These are phyloP conservation scores for Penicillium goetzii DNA, from an alignment of 495 filamentous ascomycete genomes.

Conservation along the genomic window DNA sequence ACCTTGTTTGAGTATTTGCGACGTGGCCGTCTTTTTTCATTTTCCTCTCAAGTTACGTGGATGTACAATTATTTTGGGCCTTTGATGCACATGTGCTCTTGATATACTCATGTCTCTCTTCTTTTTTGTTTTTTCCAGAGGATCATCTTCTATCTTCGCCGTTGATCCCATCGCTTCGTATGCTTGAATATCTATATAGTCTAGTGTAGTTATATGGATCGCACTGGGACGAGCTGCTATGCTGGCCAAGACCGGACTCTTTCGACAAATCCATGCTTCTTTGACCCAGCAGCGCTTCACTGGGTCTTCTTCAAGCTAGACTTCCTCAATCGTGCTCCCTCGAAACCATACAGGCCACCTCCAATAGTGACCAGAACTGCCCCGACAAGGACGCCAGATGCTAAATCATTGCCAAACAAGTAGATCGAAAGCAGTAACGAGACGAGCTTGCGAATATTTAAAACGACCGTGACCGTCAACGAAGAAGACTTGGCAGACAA, in stretches of 20 bases:
- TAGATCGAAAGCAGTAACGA: constrained; percentile 88
- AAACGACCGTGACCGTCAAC: constrained; percentile 90
- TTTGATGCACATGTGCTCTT: constrained; percentile 27
- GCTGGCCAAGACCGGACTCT: background rate
- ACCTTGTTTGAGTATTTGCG: constrained; percentile 24
- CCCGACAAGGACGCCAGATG: constrained; percentile 73
- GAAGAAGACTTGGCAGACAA: constrained; percentile 84
- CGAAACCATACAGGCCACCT: constrained; percentile 85
- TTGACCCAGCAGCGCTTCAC: constrained; percentile 10
- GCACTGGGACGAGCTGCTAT: background rate
- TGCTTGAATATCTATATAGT: constrained; percentile 1
- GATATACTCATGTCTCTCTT: constrained; percentile 21
- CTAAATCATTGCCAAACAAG: constrained; percentile 85
- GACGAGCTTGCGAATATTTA: constrained; percentile 94
- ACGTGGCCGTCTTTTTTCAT: constrained; percentile 8
- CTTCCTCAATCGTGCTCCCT: constrained; percentile 53
- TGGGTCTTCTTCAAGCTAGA: constrained; percentile 28
- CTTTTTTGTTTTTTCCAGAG: constrained; percentile 3
- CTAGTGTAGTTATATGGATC: background rate
- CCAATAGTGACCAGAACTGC: constrained; percentile 85
- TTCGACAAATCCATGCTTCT: background rate
- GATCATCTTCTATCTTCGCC: background rate
- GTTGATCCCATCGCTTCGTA: constrained; percentile 4
- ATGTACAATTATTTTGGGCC: constrained; percentile 33
- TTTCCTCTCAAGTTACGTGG: constrained; percentile 9